phyloP scores from a whole-genome alignment of 495 filamentous ascomycete species.

The Penicillium longicatenatum region DNA sequence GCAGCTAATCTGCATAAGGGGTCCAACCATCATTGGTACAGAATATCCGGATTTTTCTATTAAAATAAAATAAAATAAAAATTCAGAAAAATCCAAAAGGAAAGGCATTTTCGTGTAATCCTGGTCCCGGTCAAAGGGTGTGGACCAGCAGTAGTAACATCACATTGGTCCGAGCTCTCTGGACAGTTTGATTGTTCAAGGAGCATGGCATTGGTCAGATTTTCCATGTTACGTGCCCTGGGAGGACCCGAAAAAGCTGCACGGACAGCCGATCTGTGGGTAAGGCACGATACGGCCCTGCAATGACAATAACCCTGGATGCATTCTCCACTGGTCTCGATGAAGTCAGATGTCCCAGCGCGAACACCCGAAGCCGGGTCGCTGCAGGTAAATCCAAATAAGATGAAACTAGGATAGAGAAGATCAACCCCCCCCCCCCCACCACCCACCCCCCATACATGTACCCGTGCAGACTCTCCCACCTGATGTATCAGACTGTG shows the following conservation, averaged over 20 bases:
- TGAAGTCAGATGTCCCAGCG: constrained; percentile 42
- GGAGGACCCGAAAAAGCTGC: constrained; percentile 30
- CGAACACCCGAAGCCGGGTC: constrained; percentile 43
- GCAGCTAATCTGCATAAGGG: constrained; percentile 31
- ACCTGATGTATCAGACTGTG: constrained; percentile 43
- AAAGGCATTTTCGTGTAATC: constrained; percentile 10
- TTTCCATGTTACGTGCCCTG: constrained; percentile 37
- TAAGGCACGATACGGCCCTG: constrained; percentile 14
- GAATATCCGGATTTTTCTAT: constrained; percentile 11
- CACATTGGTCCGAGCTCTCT: constrained; percentile 23
- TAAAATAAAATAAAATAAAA: constrained; percentile 1
- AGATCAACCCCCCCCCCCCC: constrained; percentile 29
- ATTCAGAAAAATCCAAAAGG: not conserved
- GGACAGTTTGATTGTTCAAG: constrained; percentile 34
- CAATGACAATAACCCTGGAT: constrained; percentile 18
- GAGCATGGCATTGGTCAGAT: constrained; percentile 35
- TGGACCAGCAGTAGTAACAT: constrained; percentile 23
- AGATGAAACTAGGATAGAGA: constrained; percentile 41
- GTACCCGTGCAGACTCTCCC: constrained; percentile 14
- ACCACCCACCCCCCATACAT: not conserved
- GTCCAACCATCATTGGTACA: constrained; percentile 28
- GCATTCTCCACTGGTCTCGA: constrained; percentile 32
- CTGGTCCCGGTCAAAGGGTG: constrained; percentile 11
- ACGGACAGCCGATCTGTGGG: constrained; percentile 28
- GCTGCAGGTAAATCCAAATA: constrained; percentile 45